Conservation (phyloP, 345 rosid genomes). For the Citrus trifoliata region DNA sequence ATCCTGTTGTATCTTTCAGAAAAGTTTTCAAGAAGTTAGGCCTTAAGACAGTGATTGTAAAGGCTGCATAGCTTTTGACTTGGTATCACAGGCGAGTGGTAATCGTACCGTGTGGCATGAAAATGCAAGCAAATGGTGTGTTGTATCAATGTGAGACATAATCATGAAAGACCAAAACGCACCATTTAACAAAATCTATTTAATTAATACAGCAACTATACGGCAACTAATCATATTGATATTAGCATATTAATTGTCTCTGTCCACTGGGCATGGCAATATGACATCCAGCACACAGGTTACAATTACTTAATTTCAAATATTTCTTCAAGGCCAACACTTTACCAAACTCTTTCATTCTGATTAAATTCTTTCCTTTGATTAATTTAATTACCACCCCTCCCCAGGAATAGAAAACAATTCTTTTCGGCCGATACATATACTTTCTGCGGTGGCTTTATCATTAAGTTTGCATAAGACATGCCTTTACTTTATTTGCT, state of each 20-base stretch:
- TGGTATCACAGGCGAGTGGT: neutral
- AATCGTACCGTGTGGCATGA: neutral
- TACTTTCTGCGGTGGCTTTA: neutral
- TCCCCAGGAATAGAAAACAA: neutral
- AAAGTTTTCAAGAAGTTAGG: neutral
- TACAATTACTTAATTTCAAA: neutral
- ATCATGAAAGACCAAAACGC: neutral
- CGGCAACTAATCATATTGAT: neutral
- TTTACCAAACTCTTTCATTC: neutral
- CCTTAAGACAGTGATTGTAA: neutral
- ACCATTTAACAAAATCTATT: neutral
- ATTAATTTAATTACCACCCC: neutral
- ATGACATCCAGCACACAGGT: neutral
- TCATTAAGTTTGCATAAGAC: neutral
- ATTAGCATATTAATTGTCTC: neutral
- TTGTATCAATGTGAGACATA: neutral
- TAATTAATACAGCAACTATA: neutral
- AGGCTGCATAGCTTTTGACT: neutral
- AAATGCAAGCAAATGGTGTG: neutral
- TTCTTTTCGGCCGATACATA: neutral
- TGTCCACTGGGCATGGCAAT: neutral
- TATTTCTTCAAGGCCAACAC: neutral
- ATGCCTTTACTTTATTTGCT: neutral
- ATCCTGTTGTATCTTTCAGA: neutral
- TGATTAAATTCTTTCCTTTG: neutral